A percentile compares a stretch with the other conserved stretches of the same genome.
These are phyloP conservation scores for Anacardium occidentale DNA, from an alignment of 345 rosid genomes.

Conservation along the genomic window DNA sequence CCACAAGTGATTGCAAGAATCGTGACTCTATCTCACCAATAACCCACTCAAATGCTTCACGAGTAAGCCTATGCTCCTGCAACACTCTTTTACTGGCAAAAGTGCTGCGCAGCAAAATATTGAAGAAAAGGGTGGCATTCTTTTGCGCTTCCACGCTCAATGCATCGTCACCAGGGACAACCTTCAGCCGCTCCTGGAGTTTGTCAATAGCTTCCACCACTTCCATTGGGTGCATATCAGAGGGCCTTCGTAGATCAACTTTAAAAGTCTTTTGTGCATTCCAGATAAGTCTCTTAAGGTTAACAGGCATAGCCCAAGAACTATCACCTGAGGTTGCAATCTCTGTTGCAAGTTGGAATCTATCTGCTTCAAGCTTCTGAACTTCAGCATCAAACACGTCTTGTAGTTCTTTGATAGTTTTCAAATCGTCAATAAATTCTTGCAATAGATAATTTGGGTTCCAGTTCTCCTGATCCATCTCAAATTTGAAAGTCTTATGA, in stretches of 20 bases:
- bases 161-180: slow-evolving; percentile 88
- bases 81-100: slow-evolving; percentile 96
- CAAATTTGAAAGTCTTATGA: slow-evolving; percentile 75
- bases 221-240: slow-evolving; percentile 95
- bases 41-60: slow-evolving; percentile 98
- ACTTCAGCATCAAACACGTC: slow-evolving; percentile 96
- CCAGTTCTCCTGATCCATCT: slow-evolving; percentile 81
- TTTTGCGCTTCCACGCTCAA: slow-evolving; percentile 97
- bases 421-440: slow-evolving; percentile 88
- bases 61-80: slow-evolving; percentile 91
- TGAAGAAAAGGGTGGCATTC: slow-evolving; percentile 94
- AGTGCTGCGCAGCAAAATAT: slow-evolving; percentile 93
- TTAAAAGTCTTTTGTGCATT: slow-evolving; percentile 97
- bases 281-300: slow-evolving; percentile 92
- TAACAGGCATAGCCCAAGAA: slow-evolving; percentile 93
- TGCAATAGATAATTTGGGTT: slow-evolving; percentile 77
- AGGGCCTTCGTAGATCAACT: slow-evolving; percentile 67
- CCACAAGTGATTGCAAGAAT: slow-evolving; percentile 84
- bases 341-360: slow-evolving; percentile 86
- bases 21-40: slow-evolving; percentile 96
- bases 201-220: slow-evolving; percentile 94
- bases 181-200: slow-evolving; percentile 90
- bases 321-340: slow-evolving; percentile 92
- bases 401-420: slow-evolving; percentile 76
- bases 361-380: slow-evolving; percentile 83